Evolutionary conservation across 2,329 filamentous ascomycete genomes (phyloP), one percentile per base, ranked within the genome.

Genomic region (Exophiala xenobiotica): DNA sequence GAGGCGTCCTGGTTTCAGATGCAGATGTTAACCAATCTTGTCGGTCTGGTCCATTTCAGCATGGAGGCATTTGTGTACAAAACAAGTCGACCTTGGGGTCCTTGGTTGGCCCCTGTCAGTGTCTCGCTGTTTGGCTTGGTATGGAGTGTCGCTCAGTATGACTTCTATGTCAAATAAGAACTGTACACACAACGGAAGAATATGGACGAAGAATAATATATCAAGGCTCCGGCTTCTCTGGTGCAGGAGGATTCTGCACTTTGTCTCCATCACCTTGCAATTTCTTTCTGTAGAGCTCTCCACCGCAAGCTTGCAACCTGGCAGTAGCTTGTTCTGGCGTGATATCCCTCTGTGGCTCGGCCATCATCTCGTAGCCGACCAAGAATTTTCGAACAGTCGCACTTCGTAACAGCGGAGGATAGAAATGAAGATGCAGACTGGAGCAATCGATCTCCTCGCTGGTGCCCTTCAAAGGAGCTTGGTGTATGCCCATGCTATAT

Each of bases 381-480:
- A 97, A 72, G 73, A 97, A 99, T 74, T 99, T 99, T 62, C 88
- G 85, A 40, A 99, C 91, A 0, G 90, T 96, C 2, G 93, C 91
- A 40, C 90, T 96, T 50, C 93, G 84, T 58, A 99, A 77, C 40
- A 99, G 77, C 9, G 93, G 93, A 35, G 93, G 93, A 69, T 96
- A 97, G 71, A 99, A 99, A 74, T 99, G 93, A 75, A 99, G 86
- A 70, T 99, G 93, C 67, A 99, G 84, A 71, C 95, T 92, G 61
- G 88, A 90, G 55, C 84, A 84, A 63, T 96, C 87, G 47, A 92
- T 81, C 69, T 97, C 92, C 56, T 95, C 89, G 1, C 82, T 78
- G 0, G 82, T 86, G 18, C 89, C 90, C 20, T 87, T 82, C 5
- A 99, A 78, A 2, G 93, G 93, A 14, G 93, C 92, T 74, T 99